These are phyloP conservation scores for Licmophora abbreviata DNA, from an alignment of 108 stramenopile species.

Conservation along the genomic window DNA sequence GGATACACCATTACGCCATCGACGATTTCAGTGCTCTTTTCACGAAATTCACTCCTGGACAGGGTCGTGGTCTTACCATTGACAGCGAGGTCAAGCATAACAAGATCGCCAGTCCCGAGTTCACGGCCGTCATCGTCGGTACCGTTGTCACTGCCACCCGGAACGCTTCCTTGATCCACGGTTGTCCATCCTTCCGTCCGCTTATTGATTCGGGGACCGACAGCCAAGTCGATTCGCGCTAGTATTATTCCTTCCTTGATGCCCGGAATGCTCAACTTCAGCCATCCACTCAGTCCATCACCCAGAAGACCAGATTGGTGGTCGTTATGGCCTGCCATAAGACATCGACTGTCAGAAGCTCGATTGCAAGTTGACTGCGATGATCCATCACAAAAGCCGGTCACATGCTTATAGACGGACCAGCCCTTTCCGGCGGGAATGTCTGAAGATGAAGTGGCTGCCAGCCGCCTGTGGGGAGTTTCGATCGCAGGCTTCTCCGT, in stretches of 20 bases:
- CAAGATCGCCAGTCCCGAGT: slow-evolving; percentile 5
- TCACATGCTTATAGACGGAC: slow-evolving; percentile 7
- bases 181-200: slow-evolving; percentile 22
- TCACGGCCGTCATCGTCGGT: slow-evolving; percentile 12
- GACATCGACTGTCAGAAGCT: slow-evolving; percentile 10
- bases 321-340: slow-evolving; percentile 39
- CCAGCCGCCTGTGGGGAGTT: too few relatives aligned
- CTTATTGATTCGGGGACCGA: slow-evolving; percentile 8
- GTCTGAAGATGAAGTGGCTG: background rate
- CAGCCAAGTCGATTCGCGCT: slow-evolving; percentile 19
- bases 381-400: slow-evolving; percentile 49
- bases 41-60: slow-evolving; percentile 8
- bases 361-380: slow-evolving; percentile 25
- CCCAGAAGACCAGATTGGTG: slow-evolving; percentile 12
- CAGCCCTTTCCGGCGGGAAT: slow-evolving; percentile 33
- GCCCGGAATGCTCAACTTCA: slow-evolving; percentile 24
- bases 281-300: slow-evolving; percentile 40
- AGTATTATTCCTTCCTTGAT: slow-evolving; percentile 40
- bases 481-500: too few relatives aligned
- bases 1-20: slow-evolving; percentile 20
- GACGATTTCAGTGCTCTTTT: slow-evolving; percentile 3
- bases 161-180: too few relatives aligned
- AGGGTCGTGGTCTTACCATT: slow-evolving; percentile 16
- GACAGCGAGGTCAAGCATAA: slow-evolving; percentile 26
- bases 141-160: slow-evolving; percentile 18